These are phyloP conservation scores for Debaryomycetaceae sp. DNA, from an alignment of 1,139 yeast species.

Conservation along the genomic window DNA sequence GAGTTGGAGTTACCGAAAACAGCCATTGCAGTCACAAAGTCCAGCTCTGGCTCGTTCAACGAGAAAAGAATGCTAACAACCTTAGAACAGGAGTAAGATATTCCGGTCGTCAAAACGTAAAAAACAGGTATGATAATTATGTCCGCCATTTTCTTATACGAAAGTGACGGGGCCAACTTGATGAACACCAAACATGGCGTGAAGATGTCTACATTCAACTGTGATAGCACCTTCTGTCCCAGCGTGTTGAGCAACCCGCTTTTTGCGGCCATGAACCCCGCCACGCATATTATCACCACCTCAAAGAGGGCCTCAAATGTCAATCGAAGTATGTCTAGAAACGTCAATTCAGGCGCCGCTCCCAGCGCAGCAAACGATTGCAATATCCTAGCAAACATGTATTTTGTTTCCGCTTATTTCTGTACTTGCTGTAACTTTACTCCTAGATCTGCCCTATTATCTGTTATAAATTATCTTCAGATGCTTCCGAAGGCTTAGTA, in stretches of 20 bases:
- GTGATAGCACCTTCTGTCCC: conserved; percentile 65
- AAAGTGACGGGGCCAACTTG: conserved; percentile 72
- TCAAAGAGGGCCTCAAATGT: conserved; percentile 79
- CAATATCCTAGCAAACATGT: neutral
- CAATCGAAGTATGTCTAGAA: conserved; percentile 53
- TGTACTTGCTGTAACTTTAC: too few relatives aligned
- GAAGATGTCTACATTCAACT: conserved; percentile 72
- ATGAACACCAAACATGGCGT: conserved; percentile 83
- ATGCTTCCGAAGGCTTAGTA: too few relatives aligned
- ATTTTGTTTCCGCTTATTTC: neutral
- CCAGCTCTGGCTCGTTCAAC: conserved; percentile 62
- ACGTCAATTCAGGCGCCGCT: conserved; percentile 33
- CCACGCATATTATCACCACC: conserved; percentile 67
- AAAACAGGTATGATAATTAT: conserved; percentile 72
- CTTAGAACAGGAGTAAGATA: conserved; percentile 56
- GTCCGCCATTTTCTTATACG: conserved; percentile 64
- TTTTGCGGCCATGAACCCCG: conserved; percentile 69
- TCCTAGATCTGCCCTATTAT: too few relatives aligned
- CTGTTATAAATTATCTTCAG: too few relatives aligned
- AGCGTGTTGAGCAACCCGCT: conserved; percentile 54
- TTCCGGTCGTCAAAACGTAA: conserved; percentile 60
- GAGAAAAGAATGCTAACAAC: conserved; percentile 44
- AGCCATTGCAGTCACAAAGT: conserved; percentile 86
- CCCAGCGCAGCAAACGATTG: neutral
- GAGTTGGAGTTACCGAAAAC: conserved; percentile 84